phyloP scores from a whole-genome alignment of 805 yeast species.

The Jamesozyma hellenica region DNA sequence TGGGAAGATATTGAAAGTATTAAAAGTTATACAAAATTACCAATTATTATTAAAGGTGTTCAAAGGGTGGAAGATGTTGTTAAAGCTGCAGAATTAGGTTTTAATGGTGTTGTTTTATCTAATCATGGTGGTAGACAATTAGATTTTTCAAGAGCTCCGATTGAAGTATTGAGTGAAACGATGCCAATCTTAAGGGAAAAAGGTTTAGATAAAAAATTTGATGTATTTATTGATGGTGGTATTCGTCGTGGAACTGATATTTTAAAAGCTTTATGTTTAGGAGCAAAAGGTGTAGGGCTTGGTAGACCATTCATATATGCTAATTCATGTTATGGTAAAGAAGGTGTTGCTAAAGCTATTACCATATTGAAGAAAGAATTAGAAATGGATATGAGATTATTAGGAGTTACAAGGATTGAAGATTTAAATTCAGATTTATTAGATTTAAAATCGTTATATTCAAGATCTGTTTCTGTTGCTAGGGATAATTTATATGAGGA shows the following conservation, averaged over 20 bases:
- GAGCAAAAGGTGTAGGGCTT: slow-evolving; percentile 61
- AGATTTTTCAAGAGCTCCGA: slow-evolving; percentile 67
- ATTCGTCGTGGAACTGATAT: slow-evolving; percentile 59
- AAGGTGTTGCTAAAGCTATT: slow-evolving; percentile 49
- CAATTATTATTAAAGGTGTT: slow-evolving; percentile 69
- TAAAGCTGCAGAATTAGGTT: slow-evolving; percentile 59
- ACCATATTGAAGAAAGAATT: slow-evolving; percentile 60
- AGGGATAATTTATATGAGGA: slow-evolving; percentile 44
- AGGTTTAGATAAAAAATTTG: slow-evolving; percentile 40
- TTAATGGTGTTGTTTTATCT: slow-evolving; percentile 66
- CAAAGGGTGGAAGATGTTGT: slow-evolving; percentile 73
- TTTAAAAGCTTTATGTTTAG: slow-evolving; percentile 54
- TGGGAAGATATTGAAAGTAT: slow-evolving; percentile 60
- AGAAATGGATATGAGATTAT: slow-evolving; percentile 63
- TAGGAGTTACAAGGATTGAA: slow-evolving; percentile 48
- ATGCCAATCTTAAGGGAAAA: slow-evolving; percentile 41
- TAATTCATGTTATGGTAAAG: slow-evolving; percentile 51
- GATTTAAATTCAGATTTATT: slow-evolving; percentile 38
- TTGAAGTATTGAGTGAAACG: slow-evolving; percentile 63
- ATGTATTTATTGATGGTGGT: slow-evolving; percentile 59
- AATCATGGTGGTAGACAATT: slow-evolving; percentile 88
- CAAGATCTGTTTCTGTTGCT: slow-evolving; percentile 37
- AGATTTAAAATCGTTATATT: slow-evolving; percentile 41
- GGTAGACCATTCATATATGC: slow-evolving; percentile 61
- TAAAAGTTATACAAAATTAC: slow-evolving; percentile 46